Conservation (phyloP, 139 green algal genomes). For the Coelastrella sp. region DNA sequence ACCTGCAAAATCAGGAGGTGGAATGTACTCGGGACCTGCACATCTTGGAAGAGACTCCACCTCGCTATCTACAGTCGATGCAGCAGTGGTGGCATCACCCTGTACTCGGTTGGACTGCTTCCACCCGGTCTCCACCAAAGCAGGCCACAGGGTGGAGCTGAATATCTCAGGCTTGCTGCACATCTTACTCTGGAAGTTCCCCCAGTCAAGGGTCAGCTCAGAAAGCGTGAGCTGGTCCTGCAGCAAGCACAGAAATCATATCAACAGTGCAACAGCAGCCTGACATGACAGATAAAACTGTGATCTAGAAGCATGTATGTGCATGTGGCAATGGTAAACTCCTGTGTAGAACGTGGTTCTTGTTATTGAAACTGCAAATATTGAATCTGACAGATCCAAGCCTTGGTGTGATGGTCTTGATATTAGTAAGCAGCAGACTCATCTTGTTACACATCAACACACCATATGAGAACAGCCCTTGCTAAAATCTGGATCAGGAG, state of each 20-base stretch:
- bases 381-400: too few relatives aligned
- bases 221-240: constrained; percentile 6
- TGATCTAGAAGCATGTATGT: too few relatives aligned
- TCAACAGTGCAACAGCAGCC: not conserved
- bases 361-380: too few relatives aligned
- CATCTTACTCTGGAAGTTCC: not conserved
- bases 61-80: not conserved
- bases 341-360: too few relatives aligned
- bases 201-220: constrained; percentile 26
- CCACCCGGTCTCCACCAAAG: not conserved
- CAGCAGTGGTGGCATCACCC: not conserved
- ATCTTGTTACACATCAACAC: too few relatives aligned
- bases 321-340: too few relatives aligned
- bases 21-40: too few relatives aligned
- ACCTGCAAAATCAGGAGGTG: too few relatives aligned
- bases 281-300: not conserved
- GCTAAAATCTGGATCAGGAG: too few relatives aligned
- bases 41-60: not conserved
- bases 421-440: too few relatives aligned
- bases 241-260: not conserved
- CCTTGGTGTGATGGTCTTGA: too few relatives aligned
- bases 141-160: not conserved
- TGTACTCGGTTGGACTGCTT: not conserved
- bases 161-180: not conserved
- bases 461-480: too few relatives aligned